Conservation (phyloP, 805 yeast species). For the Pichia californica region DNA sequence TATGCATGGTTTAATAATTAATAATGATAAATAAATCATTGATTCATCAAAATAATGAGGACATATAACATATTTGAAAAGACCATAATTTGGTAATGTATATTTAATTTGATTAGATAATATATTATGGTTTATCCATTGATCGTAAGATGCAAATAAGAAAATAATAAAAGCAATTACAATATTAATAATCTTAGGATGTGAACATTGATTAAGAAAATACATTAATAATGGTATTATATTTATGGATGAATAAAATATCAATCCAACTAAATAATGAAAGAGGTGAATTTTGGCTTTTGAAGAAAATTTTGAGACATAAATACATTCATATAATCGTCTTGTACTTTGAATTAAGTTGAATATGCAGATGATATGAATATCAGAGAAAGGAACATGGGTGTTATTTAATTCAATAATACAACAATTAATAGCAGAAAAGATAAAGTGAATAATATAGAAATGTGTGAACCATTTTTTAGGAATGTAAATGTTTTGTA, state of each 20-base stretch:
- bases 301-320: slow-evolving; percentile 40
- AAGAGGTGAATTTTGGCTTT: slow-evolving; percentile 53
- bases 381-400: neutral
- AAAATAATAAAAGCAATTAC: slow-evolving; percentile 21
- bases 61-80: slow-evolving; percentile 46
- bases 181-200: too few relatives aligned
- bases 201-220: neutral
- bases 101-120: slow-evolving; percentile 49
- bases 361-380: slow-evolving; percentile 10
- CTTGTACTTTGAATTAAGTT: slow-evolving; percentile 47
- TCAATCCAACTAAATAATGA: slow-evolving; percentile 61
- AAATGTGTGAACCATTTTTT: slow-evolving; percentile 60
- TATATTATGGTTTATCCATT: slow-evolving; percentile 43
- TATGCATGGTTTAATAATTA: slow-evolving; percentile 13
- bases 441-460: slow-evolving; percentile 40
- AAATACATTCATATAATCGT: slow-evolving; percentile 48
- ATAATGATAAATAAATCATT: slow-evolving; percentile 37
- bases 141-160: slow-evolving; percentile 36
- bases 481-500: slow-evolving; percentile 42
- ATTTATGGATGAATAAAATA: slow-evolving; percentile 48
- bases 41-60: slow-evolving; percentile 72
- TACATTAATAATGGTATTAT: slow-evolving; percentile 22
- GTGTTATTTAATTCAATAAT: neutral
- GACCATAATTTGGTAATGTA: slow-evolving; percentile 44
- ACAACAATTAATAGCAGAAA: slow-evolving; percentile 19